These are phyloP conservation scores for Endothia cerciana DNA, from an alignment of 2,329 filamentous ascomycete genomes.

Conservation along the genomic window DNA sequence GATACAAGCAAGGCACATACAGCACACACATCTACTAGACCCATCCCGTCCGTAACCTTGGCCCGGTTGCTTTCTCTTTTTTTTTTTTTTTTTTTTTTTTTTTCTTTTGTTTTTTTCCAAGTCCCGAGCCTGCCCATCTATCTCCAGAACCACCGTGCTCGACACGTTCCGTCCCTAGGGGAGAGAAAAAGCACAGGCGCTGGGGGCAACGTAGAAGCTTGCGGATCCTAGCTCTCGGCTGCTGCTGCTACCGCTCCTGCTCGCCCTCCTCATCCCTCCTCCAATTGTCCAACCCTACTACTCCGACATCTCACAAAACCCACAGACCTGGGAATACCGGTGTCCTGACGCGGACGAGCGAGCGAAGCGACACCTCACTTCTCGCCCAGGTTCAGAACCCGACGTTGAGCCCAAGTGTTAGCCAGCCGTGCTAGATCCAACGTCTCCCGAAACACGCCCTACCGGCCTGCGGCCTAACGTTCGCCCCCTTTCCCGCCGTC, in stretches of 20 bases:
- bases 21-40: background rate
- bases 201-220: conserved; percentile 18
- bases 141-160: background rate
- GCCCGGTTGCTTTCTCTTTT: background rate
- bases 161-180: background rate
- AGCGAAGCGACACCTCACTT: conserved; percentile 9
- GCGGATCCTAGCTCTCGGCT: conserved; percentile 14
- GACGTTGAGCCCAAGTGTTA: background rate
- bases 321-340: conserved; percentile 8
- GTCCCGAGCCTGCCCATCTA: background rate
- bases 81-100: background rate
- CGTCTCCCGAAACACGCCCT: conserved; percentile 22
- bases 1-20: conserved; percentile 5
- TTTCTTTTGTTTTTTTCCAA: background rate
- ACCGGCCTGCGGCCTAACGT: conserved; percentile 23
- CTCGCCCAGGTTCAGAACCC: background rate
- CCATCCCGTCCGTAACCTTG: background rate
- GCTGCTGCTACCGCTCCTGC: conserved; percentile 2
- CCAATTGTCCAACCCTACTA: background rate
- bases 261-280: conserved; percentile 5
- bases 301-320: background rate
- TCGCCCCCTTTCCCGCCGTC: conserved; percentile 16
- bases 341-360: conserved; percentile 19
- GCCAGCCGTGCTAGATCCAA: conserved; percentile 4
- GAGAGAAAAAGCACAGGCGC: conserved; percentile 20